Evolutionary conservation across 306 rosid genomes (phyloP), one percentile per base, ranked within the genome.

Genomic region (Nissolia schottii): DNA sequence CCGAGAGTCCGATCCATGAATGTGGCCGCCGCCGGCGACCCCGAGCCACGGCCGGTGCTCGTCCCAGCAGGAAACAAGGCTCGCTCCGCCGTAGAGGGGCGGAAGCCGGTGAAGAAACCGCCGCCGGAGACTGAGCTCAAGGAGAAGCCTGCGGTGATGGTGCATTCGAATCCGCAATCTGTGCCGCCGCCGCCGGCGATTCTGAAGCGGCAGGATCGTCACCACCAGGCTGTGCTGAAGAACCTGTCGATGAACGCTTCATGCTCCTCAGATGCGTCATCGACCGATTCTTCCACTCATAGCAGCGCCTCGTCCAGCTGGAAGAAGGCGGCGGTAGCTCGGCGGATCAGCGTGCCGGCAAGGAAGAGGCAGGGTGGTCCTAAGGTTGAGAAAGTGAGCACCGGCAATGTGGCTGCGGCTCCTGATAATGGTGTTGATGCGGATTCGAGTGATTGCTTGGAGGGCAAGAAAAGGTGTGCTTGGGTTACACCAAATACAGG

Each of bases 1-100:
- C 96, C 96, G 25, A 85, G 94, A 85, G 83, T 90, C 75, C 90
- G 90, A 76, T 83, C 94, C 62, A 79, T 81, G 90, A 88, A 88
- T 61, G 74, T 83, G 28, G 73, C 89, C 18, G 83, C 74, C 20
- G 79, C 77, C 62, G 66, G 48, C 32, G 90, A 86, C 22, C 16
- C 79, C 7, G 92, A 90, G 61, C 61, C 83, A 0, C 83, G 88
- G 54, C 89, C 89, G 27, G 93, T 87, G 4, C 91, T 90, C 25
- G 92, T 83, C 2, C 89, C 87, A 6, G 84, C 92, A 7, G 86
- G 96, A 4, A 87, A 87, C 85, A 90, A 85, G 58, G 82, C 83
- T 6, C 79, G 81, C 3, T 51, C 85, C 5, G 56, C 85, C 3
- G 20, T 40, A 14, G 87, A 89, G 3, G 54, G 64, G 3, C 71